These are phyloP conservation scores for Paxillus rubicundulus DNA, from an alignment of 768 basidiomycete genomes.

Conservation along the genomic window DNA sequence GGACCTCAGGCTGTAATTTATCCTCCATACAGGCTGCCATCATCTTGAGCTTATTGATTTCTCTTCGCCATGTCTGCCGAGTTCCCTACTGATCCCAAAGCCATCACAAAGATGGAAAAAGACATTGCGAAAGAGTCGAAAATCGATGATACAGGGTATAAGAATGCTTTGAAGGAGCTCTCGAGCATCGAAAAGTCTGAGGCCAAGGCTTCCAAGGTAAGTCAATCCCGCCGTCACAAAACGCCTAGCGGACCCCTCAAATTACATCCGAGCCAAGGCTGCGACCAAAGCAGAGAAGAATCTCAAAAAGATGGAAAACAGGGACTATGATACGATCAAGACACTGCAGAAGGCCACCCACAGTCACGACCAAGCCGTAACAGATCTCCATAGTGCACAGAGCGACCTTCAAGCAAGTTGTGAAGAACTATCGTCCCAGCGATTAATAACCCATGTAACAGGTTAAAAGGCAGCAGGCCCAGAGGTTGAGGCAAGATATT, in stretches of 20 bases:
- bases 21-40: too few species aligned
- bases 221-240: background rate
- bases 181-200: constrained; percentile 51
- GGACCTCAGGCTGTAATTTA: too few species aligned
- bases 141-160: constrained; percentile 47
- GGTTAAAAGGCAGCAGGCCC: constrained; percentile 26
- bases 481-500: constrained; percentile 15
- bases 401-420: constrained; percentile 42
- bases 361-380: constrained; percentile 47
- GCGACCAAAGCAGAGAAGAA: constrained; percentile 46
- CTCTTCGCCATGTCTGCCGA: constrained; percentile 20
- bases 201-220: constrained; percentile 51
- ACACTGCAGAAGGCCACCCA: constrained; percentile 52
- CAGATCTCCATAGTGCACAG: constrained; percentile 41
- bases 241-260: background rate
- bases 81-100: constrained; percentile 21
- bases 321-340: constrained; percentile 50
- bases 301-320: constrained; percentile 46
- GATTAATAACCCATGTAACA: background rate
- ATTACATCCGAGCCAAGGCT: constrained; percentile 33
- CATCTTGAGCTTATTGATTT: background rate
- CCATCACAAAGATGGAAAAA: constrained; percentile 43
- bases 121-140: constrained; percentile 48
- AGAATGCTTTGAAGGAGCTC: constrained; percentile 54
- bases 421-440: background rate